Conservation (phyloP, 345 rosid genomes). For the Laguncularia racemosa region DNA sequence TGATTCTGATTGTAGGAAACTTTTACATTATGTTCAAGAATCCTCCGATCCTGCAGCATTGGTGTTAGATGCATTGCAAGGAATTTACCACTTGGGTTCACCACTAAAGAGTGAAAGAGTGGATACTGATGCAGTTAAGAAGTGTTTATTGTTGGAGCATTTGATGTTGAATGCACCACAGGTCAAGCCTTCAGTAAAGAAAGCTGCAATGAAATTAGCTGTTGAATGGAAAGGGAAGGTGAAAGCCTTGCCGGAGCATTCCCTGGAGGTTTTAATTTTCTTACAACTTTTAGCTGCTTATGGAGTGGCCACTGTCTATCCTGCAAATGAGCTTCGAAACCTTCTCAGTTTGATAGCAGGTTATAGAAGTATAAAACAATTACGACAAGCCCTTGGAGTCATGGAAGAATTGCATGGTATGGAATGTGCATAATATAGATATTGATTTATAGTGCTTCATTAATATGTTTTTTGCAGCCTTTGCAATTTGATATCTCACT, state of each 20-base stretch:
- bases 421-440: too few species aligned
- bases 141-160: constrained; percentile 34
- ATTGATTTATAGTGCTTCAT: too few species aligned
- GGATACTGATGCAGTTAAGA: constrained; percentile 20
- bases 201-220: constrained; percentile 29
- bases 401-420: constrained; percentile 15
- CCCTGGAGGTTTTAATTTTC: constrained; percentile 29
- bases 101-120: constrained; percentile 8
- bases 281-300: constrained; percentile 30
- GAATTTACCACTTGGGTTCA: constrained; percentile 20
- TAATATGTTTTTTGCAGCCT: too few species aligned
- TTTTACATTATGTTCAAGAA: constrained; percentile 11
- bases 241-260: constrained; percentile 11
- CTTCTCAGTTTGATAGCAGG: constrained; percentile 19
- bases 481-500: too few species aligned
- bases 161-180: constrained; percentile 21
- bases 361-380: constrained; percentile 12
- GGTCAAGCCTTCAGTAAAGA: constrained; percentile 16
- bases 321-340: constrained; percentile 13
- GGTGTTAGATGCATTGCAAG: constrained; percentile 36
- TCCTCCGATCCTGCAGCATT: constrained; percentile 45
- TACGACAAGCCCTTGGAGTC: constrained; percentile 21
- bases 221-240: constrained; percentile 29
- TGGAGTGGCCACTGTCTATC: constrained; percentile 23
- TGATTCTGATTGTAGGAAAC: constrained; percentile 16